Percentiles rank a stretch among this genome's conserved stretches.
Conservation (phyloP, 176 grass and related monocot genomes). For the Musa acuminata region DNA sequence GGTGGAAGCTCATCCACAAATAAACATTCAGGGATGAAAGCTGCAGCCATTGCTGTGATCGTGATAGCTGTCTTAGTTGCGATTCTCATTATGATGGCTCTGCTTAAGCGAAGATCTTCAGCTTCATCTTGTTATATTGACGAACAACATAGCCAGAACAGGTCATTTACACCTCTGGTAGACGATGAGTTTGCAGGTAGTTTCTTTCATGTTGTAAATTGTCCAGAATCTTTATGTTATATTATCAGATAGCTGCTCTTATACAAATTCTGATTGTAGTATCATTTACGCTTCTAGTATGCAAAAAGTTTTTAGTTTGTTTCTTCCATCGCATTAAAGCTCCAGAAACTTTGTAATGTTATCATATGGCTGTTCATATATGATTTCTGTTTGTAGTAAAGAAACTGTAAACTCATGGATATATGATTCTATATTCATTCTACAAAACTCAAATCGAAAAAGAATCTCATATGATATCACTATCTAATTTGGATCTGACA, state of each 20-base stretch:
- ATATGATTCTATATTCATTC: too few relatives aligned
- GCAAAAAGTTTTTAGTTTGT: too few relatives aligned
- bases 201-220: constrained; percentile 1
- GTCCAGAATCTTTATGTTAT: neutral
- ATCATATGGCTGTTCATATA: neutral
- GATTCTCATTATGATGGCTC: constrained; percentile 50
- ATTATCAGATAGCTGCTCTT: too few relatives aligned
- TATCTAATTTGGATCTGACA: too few relatives aligned
- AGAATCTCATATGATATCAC: too few relatives aligned
- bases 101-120: constrained; percentile 42
- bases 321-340: neutral
- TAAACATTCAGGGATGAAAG: constrained; percentile 28
- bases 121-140: constrained; percentile 57
- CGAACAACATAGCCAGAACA: constrained; percentile 54
- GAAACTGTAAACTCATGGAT: neutral
- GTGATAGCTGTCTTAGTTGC: constrained; percentile 60
- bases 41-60: constrained; percentile 35
- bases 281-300: too few relatives aligned
- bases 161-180: constrained; percentile 36
- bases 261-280: too few relatives aligned
- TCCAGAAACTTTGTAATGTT: neutral
- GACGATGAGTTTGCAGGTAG: constrained; percentile 29
- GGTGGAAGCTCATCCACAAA: neutral
- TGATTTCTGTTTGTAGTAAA: neutral
- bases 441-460: too few relatives aligned